Conservation (phyloP, 371 early-diverging fungal species). For the Phascolomyces articulosus region DNA sequence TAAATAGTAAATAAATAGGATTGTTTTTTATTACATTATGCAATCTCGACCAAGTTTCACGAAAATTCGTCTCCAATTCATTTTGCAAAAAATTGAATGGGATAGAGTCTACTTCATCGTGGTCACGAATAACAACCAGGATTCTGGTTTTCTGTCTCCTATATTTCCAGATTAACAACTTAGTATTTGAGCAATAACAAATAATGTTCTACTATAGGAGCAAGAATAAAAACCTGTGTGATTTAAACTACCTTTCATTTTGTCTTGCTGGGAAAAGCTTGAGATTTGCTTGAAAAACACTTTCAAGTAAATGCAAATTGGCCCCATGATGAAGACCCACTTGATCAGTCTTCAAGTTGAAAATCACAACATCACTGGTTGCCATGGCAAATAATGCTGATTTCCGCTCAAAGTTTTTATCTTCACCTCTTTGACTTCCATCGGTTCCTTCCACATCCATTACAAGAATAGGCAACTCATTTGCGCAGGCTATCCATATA, state of each 20-base stretch:
- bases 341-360: constrained; percentile 97
- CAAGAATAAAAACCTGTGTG: too few species aligned
- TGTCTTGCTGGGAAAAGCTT: constrained; percentile 91
- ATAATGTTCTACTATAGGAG: too few species aligned
- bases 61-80: constrained; percentile 75
- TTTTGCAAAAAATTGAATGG: too few species aligned
- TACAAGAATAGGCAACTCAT: constrained; percentile 82
- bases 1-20: too few species aligned
- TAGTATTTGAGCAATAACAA: neutral
- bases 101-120: constrained; percentile 72
- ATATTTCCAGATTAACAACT: too few species aligned
- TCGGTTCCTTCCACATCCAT: constrained; percentile 99
- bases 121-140: constrained; percentile 96
- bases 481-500: constrained; percentile 93
- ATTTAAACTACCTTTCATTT: constrained; percentile 31
- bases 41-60: constrained; percentile 86
- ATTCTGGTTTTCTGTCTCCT: constrained; percentile 85
- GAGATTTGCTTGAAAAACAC: constrained; percentile 97
- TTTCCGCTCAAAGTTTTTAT: constrained; percentile 98
- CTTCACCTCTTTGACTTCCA: constrained; percentile 97
- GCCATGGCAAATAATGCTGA: constrained; percentile 97
- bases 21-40: constrained; percentile 54
- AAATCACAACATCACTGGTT: constrained; percentile 91
- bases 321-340: constrained; percentile 98
- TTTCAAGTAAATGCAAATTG: constrained; percentile 98